These are phyloP conservation scores for Fusarium sp. DNA, from an alignment of 2,329 filamentous ascomycete species.

Conservation along the genomic window DNA sequence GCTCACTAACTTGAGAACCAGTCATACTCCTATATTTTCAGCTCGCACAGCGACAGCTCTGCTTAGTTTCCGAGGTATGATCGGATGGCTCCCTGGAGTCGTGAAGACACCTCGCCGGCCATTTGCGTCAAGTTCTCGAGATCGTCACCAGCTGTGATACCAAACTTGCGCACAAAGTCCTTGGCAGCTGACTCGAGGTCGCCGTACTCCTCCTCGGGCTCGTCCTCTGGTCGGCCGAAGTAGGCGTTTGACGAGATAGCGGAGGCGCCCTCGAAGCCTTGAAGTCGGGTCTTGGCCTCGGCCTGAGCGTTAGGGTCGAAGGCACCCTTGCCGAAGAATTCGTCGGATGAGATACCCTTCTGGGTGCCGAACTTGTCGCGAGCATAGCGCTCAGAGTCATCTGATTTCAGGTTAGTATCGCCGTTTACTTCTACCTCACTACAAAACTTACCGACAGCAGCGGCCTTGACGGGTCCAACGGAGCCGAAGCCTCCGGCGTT, in stretches of 20 bases:
- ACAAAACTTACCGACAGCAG: conserved; percentile 71
- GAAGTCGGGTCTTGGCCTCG: conserved; percentile 88
- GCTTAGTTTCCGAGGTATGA: conserved; percentile 72
- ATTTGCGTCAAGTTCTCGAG: conserved; percentile 88
- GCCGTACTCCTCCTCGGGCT: conserved; percentile 83
- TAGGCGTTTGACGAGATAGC: conserved; percentile 97
- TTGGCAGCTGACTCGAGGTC: conserved; percentile 94
- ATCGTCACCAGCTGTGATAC: conserved; percentile 95
- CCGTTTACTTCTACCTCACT: background rate
- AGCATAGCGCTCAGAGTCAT: conserved; percentile 85
- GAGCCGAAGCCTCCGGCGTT: conserved; percentile 90
- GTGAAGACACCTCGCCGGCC: conserved; percentile 86
- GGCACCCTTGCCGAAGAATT: conserved; percentile 93
- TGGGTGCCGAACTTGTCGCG: conserved; percentile 90
- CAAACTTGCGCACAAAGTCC: conserved; percentile 95
- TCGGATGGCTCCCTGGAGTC: conserved; percentile 81
- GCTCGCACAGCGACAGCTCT: background rate
- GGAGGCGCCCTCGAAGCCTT: conserved; percentile 92
- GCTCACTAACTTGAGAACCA: conserved; percentile 22
- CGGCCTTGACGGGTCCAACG: conserved; percentile 79
- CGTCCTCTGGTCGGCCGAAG: conserved; percentile 93
- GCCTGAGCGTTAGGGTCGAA: conserved; percentile 85
- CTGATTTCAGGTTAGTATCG: conserved; percentile 53
- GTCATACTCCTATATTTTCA: conserved; percentile 13
- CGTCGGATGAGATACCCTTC: conserved; percentile 97